These are phyloP conservation scores for Nematodospora valgi DNA, from an alignment of 805 yeast genomes.

Conservation along the genomic window DNA sequence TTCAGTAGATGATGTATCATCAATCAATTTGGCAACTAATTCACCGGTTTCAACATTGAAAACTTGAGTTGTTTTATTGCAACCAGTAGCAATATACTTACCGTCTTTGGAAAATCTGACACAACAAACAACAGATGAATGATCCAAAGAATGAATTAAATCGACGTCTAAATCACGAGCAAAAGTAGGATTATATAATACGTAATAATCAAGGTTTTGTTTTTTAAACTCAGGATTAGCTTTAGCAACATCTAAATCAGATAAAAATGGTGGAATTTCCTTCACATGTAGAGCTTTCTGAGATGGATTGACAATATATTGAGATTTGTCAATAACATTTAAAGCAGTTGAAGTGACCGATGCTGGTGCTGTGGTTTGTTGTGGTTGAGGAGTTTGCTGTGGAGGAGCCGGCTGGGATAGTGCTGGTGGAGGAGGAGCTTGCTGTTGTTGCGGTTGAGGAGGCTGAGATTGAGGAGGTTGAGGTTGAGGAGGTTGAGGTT, in stretches of 20 bases:
- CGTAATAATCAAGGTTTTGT: conserved; percentile 80
- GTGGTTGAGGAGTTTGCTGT: conserved; percentile 13
- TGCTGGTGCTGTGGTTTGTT: conserved; percentile 7
- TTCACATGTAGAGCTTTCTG: conserved; percentile 57
- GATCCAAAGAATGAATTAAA: conserved; percentile 84
- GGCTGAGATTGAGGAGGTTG: conserved; percentile 4
- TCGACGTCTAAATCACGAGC: conserved; percentile 70
- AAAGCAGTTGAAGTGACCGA: conserved; percentile 14
- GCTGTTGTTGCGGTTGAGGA: conserved; percentile 10
- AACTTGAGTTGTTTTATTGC: conserved; percentile 93
- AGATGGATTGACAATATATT: conserved; percentile 40
- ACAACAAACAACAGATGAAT: conserved; percentile 94
- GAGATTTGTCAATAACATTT: conserved; percentile 36
- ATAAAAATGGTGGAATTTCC: conserved; percentile 76
- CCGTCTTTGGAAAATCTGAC: conserved; percentile 92
- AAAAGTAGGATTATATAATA: conserved; percentile 85
- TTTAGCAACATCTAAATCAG: conserved; percentile 73
- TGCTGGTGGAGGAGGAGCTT: conserved; percentile 13
- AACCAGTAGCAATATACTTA: conserved; percentile 90
- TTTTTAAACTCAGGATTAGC: conserved; percentile 78
- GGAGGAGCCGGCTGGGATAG: conserved; percentile 14
- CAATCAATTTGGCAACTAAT: conserved; percentile 79
- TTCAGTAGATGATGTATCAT: conserved; percentile 50
- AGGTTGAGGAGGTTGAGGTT: conserved; percentile 16
- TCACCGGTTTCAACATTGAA: conserved; percentile 91